Evolutionary conservation across 257 asterid species (phyloP), one percentile per base, ranked within the genome.

Genomic region (Fraxinus anomala): DNA sequence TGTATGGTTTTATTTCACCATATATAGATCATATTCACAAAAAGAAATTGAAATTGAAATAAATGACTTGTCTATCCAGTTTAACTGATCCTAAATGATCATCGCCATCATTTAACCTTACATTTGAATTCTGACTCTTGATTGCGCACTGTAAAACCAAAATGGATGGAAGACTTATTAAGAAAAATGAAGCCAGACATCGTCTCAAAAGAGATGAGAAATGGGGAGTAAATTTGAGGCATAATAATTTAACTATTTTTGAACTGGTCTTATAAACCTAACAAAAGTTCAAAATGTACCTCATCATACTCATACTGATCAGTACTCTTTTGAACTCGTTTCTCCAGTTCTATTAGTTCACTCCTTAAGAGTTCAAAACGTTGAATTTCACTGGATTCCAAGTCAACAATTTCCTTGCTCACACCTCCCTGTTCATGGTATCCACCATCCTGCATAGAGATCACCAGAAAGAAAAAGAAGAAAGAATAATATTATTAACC

Each of bases 311-410:
- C 92, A 80, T 78, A 76, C 66, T 14, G 81, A 83, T 93, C 85
- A 51, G 98, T 74, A 78, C 97, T 96, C 83, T 78, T 92, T 79
- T 91, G 90, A 79, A 96, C 99, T 73, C 99, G 93, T 82, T 86
- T 83, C 93, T 96, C 97, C 80, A 93, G 94, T 75, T 91, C 97
- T 88, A 93, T 91, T 76, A 96, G 87, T 81, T 93, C 97, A 81
- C 82, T 88, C 82, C 92, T 87, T 76, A 96, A 82, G 73, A 83
- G 80, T 85, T 96, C 98, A 85, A 92, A 96, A 23, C 97, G 93
- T 77, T 86, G 91, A 81, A 92, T 82, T 86, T 96, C 97, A 83
- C 78, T 88, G 42, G 89, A 80, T 77, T 88, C 94, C 54, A 92
- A 75, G 74, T 82, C 92, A 71, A 85, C 73, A 72, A 59, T 71